These are phyloP conservation scores for Endogone sp. DNA, from an alignment of 192 early-diverging fungal species.

Conservation along the genomic window DNA sequence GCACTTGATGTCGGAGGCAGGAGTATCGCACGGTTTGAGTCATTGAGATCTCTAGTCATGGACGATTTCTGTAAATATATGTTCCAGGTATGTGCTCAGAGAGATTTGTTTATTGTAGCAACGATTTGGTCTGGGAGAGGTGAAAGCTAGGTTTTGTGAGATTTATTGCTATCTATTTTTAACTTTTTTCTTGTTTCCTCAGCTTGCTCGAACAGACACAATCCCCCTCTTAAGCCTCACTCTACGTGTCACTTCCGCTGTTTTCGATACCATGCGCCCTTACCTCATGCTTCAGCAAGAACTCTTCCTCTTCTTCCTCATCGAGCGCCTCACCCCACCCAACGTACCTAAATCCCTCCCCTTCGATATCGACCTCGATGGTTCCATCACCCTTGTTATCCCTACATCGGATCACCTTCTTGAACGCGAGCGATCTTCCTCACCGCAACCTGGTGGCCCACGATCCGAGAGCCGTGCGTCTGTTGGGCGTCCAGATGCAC, in stretches of 20 bases:
- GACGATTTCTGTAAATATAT: conserved; percentile 85
- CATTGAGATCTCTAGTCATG: conserved; percentile 63
- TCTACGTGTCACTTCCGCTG: conserved; percentile 59
- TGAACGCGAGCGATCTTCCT: background rate
- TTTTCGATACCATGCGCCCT: conserved; percentile 64
- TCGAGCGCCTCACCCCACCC: conserved; percentile 47
- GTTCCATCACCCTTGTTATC: background rate
- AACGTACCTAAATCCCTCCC: conserved; percentile 5
- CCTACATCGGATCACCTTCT: background rate
- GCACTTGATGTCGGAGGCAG: conserved; percentile 84
- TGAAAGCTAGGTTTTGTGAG: no score
- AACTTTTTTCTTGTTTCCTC: conserved; percentile 3
- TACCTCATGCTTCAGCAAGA: conserved; percentile 78
- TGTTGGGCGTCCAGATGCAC: conserved; percentile 14
- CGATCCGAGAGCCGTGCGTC: conserved; percentile 7
- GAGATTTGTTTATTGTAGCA: no score
- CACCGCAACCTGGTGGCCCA: conserved; percentile 21
- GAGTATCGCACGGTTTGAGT: conserved; percentile 62
- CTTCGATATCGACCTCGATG: background rate
- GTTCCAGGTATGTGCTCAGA: conserved; percentile 72
- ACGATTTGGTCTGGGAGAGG: no score
- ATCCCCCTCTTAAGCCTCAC: conserved; percentile 57
- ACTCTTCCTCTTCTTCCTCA: conserved; percentile 63
- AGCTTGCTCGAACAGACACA: conserved; percentile 51
- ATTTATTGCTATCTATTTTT: no score